phyloP scores from a whole-genome alignment of 2,329 filamentous ascomycete species.

The Fonsecaea pedrosoi region DNA sequence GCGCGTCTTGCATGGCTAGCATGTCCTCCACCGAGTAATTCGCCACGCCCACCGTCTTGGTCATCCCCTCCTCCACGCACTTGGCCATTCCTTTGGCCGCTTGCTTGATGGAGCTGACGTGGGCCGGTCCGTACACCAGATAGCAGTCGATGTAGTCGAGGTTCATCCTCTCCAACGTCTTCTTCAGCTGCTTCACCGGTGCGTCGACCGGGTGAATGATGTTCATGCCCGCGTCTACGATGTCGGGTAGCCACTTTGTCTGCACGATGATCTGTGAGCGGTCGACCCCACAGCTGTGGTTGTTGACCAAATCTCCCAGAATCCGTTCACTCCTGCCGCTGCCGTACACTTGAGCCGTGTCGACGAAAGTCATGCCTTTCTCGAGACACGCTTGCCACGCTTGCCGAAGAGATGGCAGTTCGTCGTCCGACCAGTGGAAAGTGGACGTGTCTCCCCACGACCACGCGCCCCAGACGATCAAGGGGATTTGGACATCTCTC shows the following conservation, averaged over 20 bases:
- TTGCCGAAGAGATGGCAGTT: constrained; percentile 46
- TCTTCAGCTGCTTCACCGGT: constrained; percentile 47
- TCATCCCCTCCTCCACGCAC: constrained; percentile 52
- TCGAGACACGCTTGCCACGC: constrained; percentile 50
- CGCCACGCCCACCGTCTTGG: constrained; percentile 53
- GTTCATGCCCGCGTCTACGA: constrained; percentile 39
- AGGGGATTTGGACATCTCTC: constrained; percentile 42
- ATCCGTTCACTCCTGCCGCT: constrained; percentile 53
- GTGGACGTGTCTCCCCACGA: constrained; percentile 44
- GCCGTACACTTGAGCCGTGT: constrained; percentile 55
- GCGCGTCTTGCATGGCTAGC: constrained; percentile 52
- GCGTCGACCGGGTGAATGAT: constrained; percentile 45
- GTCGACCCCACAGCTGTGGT: constrained; percentile 41
- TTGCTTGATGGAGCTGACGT: constrained; percentile 48
- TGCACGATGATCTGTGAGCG: constrained; percentile 50
- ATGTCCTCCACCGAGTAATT: constrained; percentile 54
- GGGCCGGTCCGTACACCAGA: constrained; percentile 54
- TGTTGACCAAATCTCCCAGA: constrained; percentile 49
- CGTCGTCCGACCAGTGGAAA: constrained; percentile 47
- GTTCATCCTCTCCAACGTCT: constrained; percentile 48
- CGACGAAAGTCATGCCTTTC: constrained; percentile 52
- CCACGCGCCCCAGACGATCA: constrained; percentile 43
- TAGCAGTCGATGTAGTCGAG: constrained; percentile 53
- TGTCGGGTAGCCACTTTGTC: constrained; percentile 50
- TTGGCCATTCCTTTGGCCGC: constrained; percentile 52